Evolutionary conservation across 2,329 filamentous ascomycete species (phyloP).

Genomic region (Fusarium guadeloupense): DNA sequence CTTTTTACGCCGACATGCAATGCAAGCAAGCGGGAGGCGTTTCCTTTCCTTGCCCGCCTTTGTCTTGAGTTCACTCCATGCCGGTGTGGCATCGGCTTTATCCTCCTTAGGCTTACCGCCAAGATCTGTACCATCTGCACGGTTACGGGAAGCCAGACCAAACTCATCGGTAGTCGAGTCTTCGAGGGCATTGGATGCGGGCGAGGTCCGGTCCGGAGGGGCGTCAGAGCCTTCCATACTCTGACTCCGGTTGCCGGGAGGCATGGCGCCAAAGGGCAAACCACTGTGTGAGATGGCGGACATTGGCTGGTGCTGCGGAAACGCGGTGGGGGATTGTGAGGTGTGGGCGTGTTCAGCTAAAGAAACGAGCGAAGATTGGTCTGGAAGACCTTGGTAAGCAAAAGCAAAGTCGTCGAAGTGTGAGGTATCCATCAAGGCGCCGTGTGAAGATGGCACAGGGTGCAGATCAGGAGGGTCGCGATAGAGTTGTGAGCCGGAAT

Average conservation of each 20-base stretch:
- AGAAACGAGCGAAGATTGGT: constrained; percentile 53
- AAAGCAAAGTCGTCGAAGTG: constrained; percentile 66
- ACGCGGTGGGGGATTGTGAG: constrained; percentile 45
- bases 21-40: constrained; percentile 89
- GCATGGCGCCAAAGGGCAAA: constrained; percentile 37
- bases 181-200: constrained; percentile 59
- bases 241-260: constrained; percentile 38
- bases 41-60: constrained; percentile 97
- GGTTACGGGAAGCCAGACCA: constrained; percentile 57
- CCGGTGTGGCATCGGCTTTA: constrained; percentile 66
- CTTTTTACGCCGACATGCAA: constrained; percentile 95
- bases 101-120: constrained; percentile 65
- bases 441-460: constrained; percentile 32
- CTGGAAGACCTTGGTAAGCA: constrained; percentile 55
- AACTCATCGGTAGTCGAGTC: constrained; percentile 68
- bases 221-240: constrained; percentile 56
- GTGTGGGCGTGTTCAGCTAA: constrained; percentile 48
- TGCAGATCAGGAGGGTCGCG: constrained; percentile 37
- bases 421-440: constrained; percentile 54
- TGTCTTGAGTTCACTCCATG: constrained; percentile 86
- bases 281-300: constrained; percentile 36
- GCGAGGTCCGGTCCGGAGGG: constrained; percentile 55
- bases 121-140: constrained; percentile 63
- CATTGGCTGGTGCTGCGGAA: constrained; percentile 47
- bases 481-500: constrained; percentile 41